Base-by-base conservation (phyloP, 2,329 filamentous ascomycete genomes). In the Rhynchosporium secalis region DNA sequence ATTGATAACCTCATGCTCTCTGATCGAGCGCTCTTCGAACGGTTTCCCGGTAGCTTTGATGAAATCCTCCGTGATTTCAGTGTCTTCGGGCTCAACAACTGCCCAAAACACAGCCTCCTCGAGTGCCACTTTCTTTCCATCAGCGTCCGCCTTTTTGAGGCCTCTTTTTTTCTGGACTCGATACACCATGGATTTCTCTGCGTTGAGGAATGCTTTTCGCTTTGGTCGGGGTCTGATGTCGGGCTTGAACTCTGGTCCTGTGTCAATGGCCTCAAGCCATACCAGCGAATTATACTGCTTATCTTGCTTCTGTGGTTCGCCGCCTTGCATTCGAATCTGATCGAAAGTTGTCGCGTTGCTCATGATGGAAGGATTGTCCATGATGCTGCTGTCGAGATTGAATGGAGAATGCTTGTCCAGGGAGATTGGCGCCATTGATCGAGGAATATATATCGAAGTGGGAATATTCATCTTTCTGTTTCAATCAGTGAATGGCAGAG, bases 161-260 rank as follows among this genome's bases (percentile, higher is more conserved):
- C n/a, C 26, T 13, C 29, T 48, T 9, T 47, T 48, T 7, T 31
- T 31, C 28, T 47, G 31, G n/a, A 45, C 40, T 45, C n/a, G 45
- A n/a, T 38, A 45, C 26, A 26, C 41, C 41, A 56, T 56, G 9
- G 46, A n/a, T 29, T 45, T 46, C 51, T 60, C 45, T 26, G 49
- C 49, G 4, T 10, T 46, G 29, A 55, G 49, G n/a, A 51, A 46
- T 3, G 58, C 48, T 33, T 54, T 28, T 15, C 49, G 58, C 31
- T 47, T 54, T 55, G 13, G 31, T 43, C 51, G 52, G n/a, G 20
- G 3, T 45, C 29, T 28, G 33, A 60, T 46, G 8, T 47, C 46
- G 46, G 58, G 58, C 38, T 56, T 56, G 45, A 55, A 60, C 29
- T 54, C 58, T 29, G 51, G 31, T 47, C 58, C 58, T 6, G 29